A percentile compares a stretch with the other conserved stretches of the same genome.
Conservation (phyloP, 345 rosid species). For the Toxicodendron radicans region DNA sequence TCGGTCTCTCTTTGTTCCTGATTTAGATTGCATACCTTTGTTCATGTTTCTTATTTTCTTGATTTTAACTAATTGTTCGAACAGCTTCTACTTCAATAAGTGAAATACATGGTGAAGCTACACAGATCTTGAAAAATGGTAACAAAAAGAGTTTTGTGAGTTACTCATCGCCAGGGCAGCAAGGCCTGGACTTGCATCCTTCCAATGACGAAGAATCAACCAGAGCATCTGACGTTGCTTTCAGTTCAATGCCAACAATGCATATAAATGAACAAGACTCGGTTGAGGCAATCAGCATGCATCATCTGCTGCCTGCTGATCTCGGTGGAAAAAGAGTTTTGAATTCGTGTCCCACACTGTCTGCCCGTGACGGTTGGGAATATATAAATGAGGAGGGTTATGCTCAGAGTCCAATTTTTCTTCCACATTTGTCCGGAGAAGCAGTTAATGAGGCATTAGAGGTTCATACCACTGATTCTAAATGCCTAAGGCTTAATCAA, state of each 20-base stretch:
- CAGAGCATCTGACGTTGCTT: slow-evolving; percentile 40
- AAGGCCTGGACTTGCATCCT: slow-evolving; percentile 27
- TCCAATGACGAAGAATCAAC: slow-evolving; percentile 23
- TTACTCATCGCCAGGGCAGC: slow-evolving; percentile 27
- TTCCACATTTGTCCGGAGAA: slow-evolving; percentile 60
- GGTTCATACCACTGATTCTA: slow-evolving; percentile 47
- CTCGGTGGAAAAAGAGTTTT: slow-evolving; percentile 33
- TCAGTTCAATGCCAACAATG: slow-evolving; percentile 73
- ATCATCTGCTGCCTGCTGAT: slow-evolving; percentile 25
- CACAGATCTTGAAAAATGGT: slow-evolving; percentile 30
- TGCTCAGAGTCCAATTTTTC: slow-evolving; percentile 39
- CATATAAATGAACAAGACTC: slow-evolving; percentile 30
- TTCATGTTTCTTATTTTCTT: not conserved
- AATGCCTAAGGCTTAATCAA: not conserved
- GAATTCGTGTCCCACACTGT: slow-evolving; percentile 50
- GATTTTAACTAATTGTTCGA: not conserved
- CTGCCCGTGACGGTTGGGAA: slow-evolving; percentile 31
- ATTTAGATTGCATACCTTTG: not conserved
- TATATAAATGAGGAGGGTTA: slow-evolving; percentile 33
- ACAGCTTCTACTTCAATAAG: slow-evolving; percentile 35
- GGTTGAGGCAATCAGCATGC: slow-evolving; percentile 16
- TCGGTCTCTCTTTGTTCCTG: not conserved
- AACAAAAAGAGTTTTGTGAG: slow-evolving; percentile 31
- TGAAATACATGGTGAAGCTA: slow-evolving; percentile 39
- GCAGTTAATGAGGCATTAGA: slow-evolving; percentile 56